phyloP scores from a whole-genome alignment of 257 asterid genomes.

The Echites panduratus region DNA sequence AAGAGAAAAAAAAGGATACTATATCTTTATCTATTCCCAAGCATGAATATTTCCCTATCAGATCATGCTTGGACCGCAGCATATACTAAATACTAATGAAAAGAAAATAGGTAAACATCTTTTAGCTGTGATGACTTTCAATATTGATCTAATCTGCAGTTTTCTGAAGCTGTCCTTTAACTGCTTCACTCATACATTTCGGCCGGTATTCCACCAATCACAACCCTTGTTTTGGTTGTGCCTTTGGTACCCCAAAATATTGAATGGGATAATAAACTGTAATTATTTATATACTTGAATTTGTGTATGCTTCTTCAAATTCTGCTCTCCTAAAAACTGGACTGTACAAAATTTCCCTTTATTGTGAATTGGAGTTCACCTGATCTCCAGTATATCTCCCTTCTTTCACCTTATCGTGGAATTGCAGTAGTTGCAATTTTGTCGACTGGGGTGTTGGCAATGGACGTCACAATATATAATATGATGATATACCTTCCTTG shows the following conservation, averaged over 20 bases:
- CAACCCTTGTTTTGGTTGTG: constrained; percentile 26
- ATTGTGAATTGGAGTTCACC: not conserved
- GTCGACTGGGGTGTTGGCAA: constrained; percentile 1
- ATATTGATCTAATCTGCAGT: not conserved
- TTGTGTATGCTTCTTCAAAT: not conserved
- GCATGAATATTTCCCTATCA: constrained; percentile 15
- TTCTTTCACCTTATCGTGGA: not conserved
- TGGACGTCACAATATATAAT: not conserved
- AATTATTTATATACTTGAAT: constrained; percentile 11
- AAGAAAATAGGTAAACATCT: constrained; percentile 15
- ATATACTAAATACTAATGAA: constrained; percentile 7
- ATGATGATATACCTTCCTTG: constrained; percentile 1
- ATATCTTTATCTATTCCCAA: constrained; percentile 11
- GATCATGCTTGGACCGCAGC: constrained; percentile 1
- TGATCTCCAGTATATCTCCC: not conserved
- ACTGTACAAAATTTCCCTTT: too few relatives aligned
- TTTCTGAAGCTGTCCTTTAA: not conserved
- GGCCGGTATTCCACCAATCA: constrained; percentile 20
- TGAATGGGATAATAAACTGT: constrained; percentile 5
- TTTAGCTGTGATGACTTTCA: constrained; percentile 18
- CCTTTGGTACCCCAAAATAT: not conserved
- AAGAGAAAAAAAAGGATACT: too few relatives aligned
- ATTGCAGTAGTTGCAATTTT: not conserved
- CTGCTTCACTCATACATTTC: not conserved
- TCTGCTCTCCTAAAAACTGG: not conserved